Evolutionary conservation across 495 filamentous ascomycete species (phyloP).

Genomic region (Podospora fimiseda): DNA sequence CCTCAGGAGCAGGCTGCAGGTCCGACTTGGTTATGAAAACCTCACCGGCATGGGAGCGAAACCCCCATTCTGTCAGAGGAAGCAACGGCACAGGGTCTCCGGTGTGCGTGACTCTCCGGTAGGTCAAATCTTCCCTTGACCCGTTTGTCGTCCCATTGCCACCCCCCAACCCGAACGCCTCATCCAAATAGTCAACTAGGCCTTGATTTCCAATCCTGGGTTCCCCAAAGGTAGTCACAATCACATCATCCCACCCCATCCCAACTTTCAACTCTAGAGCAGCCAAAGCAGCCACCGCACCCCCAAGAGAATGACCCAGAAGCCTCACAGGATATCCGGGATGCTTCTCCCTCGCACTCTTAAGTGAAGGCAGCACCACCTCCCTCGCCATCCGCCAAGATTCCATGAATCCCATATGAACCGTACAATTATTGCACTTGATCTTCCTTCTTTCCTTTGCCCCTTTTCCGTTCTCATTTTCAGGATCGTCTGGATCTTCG

Average conservation of each 20-base stretch:
- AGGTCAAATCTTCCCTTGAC: constrained; percentile 38
- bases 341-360: constrained; percentile 47
- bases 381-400: constrained; percentile 72
- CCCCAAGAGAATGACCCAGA: constrained; percentile 87
- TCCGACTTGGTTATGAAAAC: constrained; percentile 68
- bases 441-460: constrained; percentile 12
- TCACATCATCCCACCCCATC: constrained; percentile 55
- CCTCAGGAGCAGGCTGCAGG: constrained; percentile 58
- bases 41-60: constrained; percentile 75
- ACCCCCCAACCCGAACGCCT: constrained; percentile 50
- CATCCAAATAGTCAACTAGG: constrained; percentile 62
- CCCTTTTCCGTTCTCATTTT: constrained; percentile 29
- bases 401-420: constrained; percentile 81
- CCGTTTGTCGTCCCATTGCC: constrained; percentile 11
- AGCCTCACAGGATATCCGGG: constrained; percentile 68
- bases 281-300: constrained; percentile 84
- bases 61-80: constrained; percentile 82
- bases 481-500: constrained; percentile 38
- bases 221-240: constrained; percentile 89
- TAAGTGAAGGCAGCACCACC: constrained; percentile 55
- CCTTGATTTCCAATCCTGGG: constrained; percentile 74
- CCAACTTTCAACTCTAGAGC: constrained; percentile 59
- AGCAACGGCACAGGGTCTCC: constrained; percentile 87
- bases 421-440: constrained; percentile 75
- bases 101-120: constrained; percentile 76